Evolutionary conservation across 164 flowering plant species (phyloP).

Genomic region (Cinnamomum micranthum): DNA sequence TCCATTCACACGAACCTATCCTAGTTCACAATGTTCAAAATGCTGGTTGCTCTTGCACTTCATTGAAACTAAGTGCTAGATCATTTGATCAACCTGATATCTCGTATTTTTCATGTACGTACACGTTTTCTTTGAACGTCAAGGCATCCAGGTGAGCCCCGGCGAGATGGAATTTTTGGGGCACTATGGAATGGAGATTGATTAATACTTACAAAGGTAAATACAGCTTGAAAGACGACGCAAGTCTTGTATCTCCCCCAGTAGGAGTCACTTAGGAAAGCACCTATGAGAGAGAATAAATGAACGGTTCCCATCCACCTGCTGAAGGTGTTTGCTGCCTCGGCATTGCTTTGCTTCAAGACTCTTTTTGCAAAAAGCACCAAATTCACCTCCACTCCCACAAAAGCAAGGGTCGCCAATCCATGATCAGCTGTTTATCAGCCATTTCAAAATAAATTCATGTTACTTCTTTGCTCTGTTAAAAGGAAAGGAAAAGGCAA

Average conservation of each 20-base stretch:
- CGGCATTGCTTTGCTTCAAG: conserved; percentile 58
- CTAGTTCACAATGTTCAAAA: too few relatives aligned
- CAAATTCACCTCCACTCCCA: conserved; percentile 80
- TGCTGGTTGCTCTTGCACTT: too few relatives aligned
- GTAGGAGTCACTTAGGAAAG: conserved; percentile 78
- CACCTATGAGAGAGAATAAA: conserved; percentile 69
- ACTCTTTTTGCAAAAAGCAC: conserved; percentile 81
- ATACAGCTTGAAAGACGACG: conserved; percentile 57
- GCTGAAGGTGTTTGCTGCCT: conserved; percentile 71
- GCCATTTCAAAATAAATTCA: background rate
- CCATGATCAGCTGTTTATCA: conserved; percentile 68
- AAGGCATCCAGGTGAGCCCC: too few relatives aligned
- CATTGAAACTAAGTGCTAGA: too few relatives aligned
- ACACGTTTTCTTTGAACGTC: too few relatives aligned
- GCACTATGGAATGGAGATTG: too few relatives aligned
- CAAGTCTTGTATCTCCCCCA: conserved; percentile 79
- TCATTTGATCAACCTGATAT: too few relatives aligned
- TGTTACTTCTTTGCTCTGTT: background rate
- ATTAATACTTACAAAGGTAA: conserved; percentile 42
- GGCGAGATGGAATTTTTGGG: too few relatives aligned
- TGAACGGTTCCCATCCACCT: conserved; percentile 82
- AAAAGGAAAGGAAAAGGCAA: background rate
- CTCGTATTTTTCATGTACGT: too few relatives aligned
- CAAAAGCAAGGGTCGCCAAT: conserved; percentile 73
- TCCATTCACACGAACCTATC: too few relatives aligned